Evolutionary conservation across 1,284 basidiomycete genomes (phyloP).

Genomic region (Malassezia arunalokei): DNA sequence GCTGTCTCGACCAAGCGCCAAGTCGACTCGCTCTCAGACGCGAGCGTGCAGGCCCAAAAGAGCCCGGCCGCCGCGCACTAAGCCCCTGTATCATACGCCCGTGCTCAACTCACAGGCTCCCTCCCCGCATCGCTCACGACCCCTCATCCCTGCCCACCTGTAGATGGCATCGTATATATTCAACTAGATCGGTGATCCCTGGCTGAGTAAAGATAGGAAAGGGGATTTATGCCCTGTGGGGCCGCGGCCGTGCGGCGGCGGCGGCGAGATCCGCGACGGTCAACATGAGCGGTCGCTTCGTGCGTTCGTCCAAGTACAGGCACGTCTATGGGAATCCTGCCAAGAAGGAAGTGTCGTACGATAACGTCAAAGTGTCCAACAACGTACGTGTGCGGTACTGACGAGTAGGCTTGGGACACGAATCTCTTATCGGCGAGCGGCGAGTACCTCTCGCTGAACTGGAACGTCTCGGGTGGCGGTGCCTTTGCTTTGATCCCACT

Average conservation of each 20-base stretch:
- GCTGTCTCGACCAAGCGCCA: conserved; percentile 11
- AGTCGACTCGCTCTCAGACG: conserved; percentile 6
- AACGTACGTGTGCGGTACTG: conserved; percentile 21
- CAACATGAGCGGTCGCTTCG: conserved; percentile 49
- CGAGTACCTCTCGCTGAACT: conserved; percentile 73
- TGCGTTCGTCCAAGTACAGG: conserved; percentile 55
- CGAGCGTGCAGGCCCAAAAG: neutral
- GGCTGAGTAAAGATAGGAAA: neutral
- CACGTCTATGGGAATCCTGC: conserved; percentile 65
- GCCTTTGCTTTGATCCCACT: conserved; percentile 84
- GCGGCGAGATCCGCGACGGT: neutral
- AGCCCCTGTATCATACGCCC: neutral
- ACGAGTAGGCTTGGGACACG: conserved; percentile 71
- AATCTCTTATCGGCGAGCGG: conserved; percentile 69
- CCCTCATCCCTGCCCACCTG: neutral
- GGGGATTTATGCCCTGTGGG: neutral
- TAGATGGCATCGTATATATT: conserved; percentile 12
- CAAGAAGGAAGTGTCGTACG: conserved; percentile 51
- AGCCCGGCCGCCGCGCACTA: neutral
- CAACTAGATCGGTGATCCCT: conserved; percentile 4
- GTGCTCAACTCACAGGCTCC: conserved; percentile 11
- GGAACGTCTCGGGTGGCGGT: conserved; percentile 84
- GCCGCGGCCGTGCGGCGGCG: neutral
- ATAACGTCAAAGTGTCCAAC: conserved; percentile 64
- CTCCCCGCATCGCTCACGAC: neutral